Percentiles rank a stretch among this genome's conserved stretches.
phyloP scores from a whole-genome alignment of 2,329 filamentous ascomycete species.

The Chaetomiaceae sp. region DNA sequence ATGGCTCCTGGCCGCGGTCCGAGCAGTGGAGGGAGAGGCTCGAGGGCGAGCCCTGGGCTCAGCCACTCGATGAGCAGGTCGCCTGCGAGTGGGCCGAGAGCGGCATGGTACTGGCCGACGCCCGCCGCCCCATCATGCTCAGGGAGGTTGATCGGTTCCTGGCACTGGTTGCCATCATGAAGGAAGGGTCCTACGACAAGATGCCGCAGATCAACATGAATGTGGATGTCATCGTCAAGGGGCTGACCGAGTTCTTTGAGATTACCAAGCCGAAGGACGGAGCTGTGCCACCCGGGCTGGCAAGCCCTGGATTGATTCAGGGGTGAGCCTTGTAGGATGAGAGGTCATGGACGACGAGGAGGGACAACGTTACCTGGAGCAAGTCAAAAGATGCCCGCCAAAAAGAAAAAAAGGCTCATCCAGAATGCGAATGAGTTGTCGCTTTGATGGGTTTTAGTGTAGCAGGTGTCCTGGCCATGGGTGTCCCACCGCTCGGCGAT shows the following conservation, averaged over 20 bases:
- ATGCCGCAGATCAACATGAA: slow-evolving; percentile 86
- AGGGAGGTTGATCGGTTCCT: slow-evolving; percentile 70
- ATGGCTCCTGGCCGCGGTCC: slow-evolving; percentile 67
- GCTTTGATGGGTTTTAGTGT: too few species aligned
- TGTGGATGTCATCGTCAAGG: slow-evolving; percentile 74
- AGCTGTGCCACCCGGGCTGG: background rate
- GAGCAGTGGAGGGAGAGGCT: slow-evolving; percentile 51
- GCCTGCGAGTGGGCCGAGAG: slow-evolving; percentile 64
- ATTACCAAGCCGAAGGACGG: slow-evolving; percentile 54
- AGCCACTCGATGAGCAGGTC: slow-evolving; percentile 61
- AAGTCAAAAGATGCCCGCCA: too few species aligned
- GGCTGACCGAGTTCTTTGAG: slow-evolving; percentile 73
- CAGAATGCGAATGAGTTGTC: too few species aligned
- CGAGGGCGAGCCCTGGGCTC: slow-evolving; percentile 57
- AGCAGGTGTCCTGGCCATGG: too few species aligned
- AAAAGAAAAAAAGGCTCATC: too few species aligned
- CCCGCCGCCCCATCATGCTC: slow-evolving; percentile 60
- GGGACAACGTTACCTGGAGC: too few species aligned
- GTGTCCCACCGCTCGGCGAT: too few species aligned
- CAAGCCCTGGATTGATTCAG: slow-evolving; percentile 5
- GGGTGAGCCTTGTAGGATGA: background rate
- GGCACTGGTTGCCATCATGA: slow-evolving; percentile 81
- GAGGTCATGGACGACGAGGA: too few species aligned
- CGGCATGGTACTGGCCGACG: slow-evolving; percentile 62
- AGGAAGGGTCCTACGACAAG: slow-evolving; percentile 77